phyloP scores from a whole-genome alignment of 2,329 filamentous ascomycete species.

The Fusarium mexicanum region DNA sequence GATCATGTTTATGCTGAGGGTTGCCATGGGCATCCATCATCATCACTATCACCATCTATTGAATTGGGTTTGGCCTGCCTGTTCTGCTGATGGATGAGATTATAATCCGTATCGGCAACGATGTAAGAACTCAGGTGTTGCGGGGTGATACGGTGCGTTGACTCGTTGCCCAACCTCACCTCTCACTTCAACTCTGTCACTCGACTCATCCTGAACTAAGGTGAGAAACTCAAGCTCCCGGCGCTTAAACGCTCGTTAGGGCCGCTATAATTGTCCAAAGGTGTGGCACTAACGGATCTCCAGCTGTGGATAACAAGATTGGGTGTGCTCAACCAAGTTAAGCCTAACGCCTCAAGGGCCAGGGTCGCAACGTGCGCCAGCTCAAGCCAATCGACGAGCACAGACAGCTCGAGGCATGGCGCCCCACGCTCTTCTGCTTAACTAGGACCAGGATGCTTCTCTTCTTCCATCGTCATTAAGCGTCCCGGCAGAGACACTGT shows the following conservation, averaged over 20 bases:
- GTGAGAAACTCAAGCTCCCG: slow-evolving; percentile 40
- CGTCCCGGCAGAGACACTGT: slow-evolving; percentile 12
- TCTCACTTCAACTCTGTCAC: slow-evolving; percentile 3
- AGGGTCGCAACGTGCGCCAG: slow-evolving; percentile 34
- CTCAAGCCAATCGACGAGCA: slow-evolving; percentile 28
- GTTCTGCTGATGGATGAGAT: slow-evolving; percentile 17
- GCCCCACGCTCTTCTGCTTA: slow-evolving; percentile 24
- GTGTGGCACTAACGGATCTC: slow-evolving; percentile 29
- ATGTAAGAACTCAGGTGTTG: neutral
- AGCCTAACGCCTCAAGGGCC: slow-evolving; percentile 30
- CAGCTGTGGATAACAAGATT: slow-evolving; percentile 18
- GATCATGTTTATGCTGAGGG: slow-evolving; percentile 14
- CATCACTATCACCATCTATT: slow-evolving; percentile 19
- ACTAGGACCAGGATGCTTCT: slow-evolving; percentile 9
- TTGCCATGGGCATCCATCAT: slow-evolving; percentile 29
- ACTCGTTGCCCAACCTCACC: slow-evolving; percentile 18
- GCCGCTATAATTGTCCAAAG: slow-evolving; percentile 45
- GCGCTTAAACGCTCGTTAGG: slow-evolving; percentile 42
- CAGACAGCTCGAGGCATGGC: slow-evolving; percentile 28
- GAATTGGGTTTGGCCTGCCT: neutral
- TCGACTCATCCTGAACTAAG: slow-evolving; percentile 1
- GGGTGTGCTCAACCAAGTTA: slow-evolving; percentile 19
- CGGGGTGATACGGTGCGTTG: neutral
- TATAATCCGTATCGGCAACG: neutral
- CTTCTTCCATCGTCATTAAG: slow-evolving; percentile 31